Percentiles rank a stretch among this genome's conserved stretches.
These are phyloP conservation scores for Trichoderma breve DNA, from an alignment of 2,329 filamentous ascomycete species.

Conservation along the genomic window DNA sequence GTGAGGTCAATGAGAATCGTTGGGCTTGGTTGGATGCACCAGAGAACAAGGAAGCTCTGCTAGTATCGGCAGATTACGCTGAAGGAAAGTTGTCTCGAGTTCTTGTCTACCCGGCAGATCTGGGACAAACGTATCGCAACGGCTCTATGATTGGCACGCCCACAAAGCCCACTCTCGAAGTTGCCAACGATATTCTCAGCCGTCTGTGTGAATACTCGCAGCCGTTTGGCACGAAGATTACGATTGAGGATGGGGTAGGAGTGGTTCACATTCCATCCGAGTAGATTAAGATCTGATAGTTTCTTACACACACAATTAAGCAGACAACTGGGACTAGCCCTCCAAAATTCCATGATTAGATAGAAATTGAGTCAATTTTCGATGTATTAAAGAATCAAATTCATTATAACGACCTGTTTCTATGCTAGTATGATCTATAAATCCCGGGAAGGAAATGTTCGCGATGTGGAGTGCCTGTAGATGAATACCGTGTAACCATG, in stretches of 20 bases:
- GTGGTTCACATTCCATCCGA: background rate
- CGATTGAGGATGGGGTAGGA: background rate
- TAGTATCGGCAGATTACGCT: background rate
- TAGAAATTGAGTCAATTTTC: background rate
- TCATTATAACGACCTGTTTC: background rate
- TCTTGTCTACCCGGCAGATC: background rate
- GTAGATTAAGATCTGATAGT: background rate
- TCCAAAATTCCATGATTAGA: background rate
- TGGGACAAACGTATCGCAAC: background rate
- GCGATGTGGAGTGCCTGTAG: background rate
- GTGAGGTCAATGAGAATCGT: background rate
- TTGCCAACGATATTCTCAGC: background rate
- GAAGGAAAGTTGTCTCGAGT: conserved; percentile 1
- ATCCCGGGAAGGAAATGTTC: background rate
- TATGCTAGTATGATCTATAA: background rate
- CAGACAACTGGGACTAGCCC: background rate
- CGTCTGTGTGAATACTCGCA: background rate
- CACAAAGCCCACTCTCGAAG: background rate
- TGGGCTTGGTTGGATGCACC: conserved; percentile 9
- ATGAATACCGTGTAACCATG: background rate
- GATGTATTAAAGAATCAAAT: too few relatives aligned
- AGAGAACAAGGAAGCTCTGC: conserved; percentile 8
- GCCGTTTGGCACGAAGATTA: conserved; percentile 1
- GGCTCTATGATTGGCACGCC: conserved; percentile 8
- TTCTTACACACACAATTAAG: background rate